These are phyloP conservation scores for Globisporangium irregulare DNA, from an alignment of 352 stramenopile genomes.

Conservation along the genomic window DNA sequence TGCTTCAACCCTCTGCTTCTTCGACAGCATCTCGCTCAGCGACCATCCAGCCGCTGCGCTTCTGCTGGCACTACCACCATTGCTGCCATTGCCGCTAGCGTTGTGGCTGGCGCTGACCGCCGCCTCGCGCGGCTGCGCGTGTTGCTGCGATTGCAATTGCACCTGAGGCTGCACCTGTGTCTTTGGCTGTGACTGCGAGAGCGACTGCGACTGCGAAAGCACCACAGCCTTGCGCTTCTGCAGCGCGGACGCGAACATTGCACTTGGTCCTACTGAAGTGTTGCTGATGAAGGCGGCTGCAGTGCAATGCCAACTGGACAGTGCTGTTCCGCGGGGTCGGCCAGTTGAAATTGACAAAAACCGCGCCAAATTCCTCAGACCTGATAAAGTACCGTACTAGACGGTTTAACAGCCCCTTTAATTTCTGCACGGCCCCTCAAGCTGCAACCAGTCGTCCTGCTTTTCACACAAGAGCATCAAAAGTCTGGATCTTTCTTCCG, in stretches of 20 bases:
- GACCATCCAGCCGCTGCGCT: conserved; percentile 1
- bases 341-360: conserved; percentile 3
- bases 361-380: not conserved
- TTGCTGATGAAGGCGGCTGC: not conserved
- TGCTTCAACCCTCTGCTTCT: conserved; percentile 1
- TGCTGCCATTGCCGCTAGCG: not conserved
- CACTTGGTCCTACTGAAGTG: not conserved
- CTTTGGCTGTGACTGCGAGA: not conserved
- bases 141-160: not conserved
- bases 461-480: too few relatives aligned
- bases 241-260: conserved; percentile 10
- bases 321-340: not conserved
- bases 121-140: too few relatives aligned
- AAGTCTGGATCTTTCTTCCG: too few relatives aligned
- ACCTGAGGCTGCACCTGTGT: not conserved
- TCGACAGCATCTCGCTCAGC: conserved; percentile 10
- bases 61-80: not conserved
- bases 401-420: conserved; percentile 7
- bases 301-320: too few relatives aligned
- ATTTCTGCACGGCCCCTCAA: not conserved
- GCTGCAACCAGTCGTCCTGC: too few relatives aligned
- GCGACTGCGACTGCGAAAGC: conserved; percentile 1
- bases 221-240: conserved; percentile 11
- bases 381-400: too few relatives aligned
- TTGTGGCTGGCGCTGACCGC: not conserved